Evolutionary conservation across 768 basidiomycete species (phyloP), one percentile per base, ranked within the genome.

Genomic region (Gloeopeniophorella convolvens): DNA sequence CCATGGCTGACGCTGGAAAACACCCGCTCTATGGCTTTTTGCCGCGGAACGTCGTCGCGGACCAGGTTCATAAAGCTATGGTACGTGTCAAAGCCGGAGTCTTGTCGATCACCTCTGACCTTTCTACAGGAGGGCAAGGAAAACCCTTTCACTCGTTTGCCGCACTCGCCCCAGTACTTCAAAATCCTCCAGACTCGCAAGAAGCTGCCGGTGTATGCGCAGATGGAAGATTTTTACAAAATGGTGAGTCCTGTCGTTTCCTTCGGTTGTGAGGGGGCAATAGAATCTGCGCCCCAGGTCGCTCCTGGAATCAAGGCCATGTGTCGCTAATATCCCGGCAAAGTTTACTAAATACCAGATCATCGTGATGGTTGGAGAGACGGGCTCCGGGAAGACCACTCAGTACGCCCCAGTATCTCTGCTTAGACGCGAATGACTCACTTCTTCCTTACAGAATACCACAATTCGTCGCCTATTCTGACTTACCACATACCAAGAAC

Each of bases 311-410:
- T 12, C 47, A 54, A 49, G 52, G 45, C 50, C 56, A 37, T 51
- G 46, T 58, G 40, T 53, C 59, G 42, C 65, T 67, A 57, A 67
- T 63, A 31, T 54, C 55, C 53, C 48, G 50, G 45, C 44, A 58
- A 67, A 85, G 82, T 89, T 87, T 68, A 77, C 62, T 48, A 69
- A 79, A 59, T 79, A 90, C 65, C 92, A 95, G 71, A 85, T 96
- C 56, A 83, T 87, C 33, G 79, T 92, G 53, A 85, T 92, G 80
- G 86, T 90, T 51, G 89, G 94, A 60, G 94, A 96, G 72, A 96
- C 94, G 0, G 94, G 93, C 9, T 87, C 90, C 23, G 94, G 93
- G 28, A 97, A 95, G 73, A 96, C 92, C 0, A 95, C 93, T 20
- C 93, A 97, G 86, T 90, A 65, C 65, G 88, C 20, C 18, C 9